Evolutionary conservation across 495 filamentous ascomycete species (phyloP).

Genomic region (Daldinia concentrica): DNA sequence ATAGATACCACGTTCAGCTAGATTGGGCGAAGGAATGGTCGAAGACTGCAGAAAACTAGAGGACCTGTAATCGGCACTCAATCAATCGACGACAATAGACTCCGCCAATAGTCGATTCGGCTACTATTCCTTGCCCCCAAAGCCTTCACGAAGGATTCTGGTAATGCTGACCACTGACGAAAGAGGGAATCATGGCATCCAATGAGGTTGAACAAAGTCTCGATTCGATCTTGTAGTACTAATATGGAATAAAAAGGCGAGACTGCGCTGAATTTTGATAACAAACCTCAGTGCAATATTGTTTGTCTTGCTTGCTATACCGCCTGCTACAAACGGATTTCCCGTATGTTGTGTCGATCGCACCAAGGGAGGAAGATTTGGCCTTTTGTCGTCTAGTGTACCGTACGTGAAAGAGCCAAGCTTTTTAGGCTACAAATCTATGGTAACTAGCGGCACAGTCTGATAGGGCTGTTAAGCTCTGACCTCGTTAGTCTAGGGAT

Average conservation of each 20-base stretch:
- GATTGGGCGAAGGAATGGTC: slow-evolving; percentile 1
- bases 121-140: background rate
- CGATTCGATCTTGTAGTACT: slow-evolving; percentile 10
- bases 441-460: slow-evolving; percentile 9
- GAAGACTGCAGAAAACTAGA: slow-evolving; percentile 6
- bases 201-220: slow-evolving; percentile 4
- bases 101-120: background rate
- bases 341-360: slow-evolving; percentile 14
- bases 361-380: slow-evolving; percentile 32
- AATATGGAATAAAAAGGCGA: slow-evolving; percentile 1
- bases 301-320: background rate
- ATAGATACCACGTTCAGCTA: slow-evolving; percentile 3
- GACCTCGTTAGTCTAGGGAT: background rate
- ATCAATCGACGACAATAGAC: slow-evolving; percentile 18
- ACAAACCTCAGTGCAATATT: background rate
- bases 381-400: slow-evolving; percentile 7
- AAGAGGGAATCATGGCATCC: slow-evolving; percentile 15
- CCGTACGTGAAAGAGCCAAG: slow-evolving; percentile 9
- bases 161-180: slow-evolving; percentile 17
- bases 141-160: slow-evolving; percentile 12
- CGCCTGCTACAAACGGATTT: background rate
- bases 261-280: background rate
- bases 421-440: slow-evolving; percentile 10
- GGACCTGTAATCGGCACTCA: background rate
- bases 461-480: slow-evolving; percentile 3